phyloP scores from a whole-genome alignment of 352 stramenopile species.

The Halophytophthora polymorphica region DNA sequence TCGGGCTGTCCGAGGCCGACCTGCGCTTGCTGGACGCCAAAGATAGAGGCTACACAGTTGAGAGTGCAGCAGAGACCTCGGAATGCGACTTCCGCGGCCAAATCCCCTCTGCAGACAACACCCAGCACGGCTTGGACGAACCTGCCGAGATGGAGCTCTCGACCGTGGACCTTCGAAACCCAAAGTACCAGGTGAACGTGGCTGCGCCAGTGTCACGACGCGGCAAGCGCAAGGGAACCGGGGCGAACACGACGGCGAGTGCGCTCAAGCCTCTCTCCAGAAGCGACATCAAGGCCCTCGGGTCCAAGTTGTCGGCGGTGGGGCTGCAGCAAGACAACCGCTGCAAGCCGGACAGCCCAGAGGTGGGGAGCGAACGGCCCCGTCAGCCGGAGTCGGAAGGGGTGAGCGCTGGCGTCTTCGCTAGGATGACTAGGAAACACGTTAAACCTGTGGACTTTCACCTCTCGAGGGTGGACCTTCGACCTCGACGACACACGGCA shows the following conservation, averaged over 20 bases:
- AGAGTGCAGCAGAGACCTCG: no score
- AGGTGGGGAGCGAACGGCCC: neutral
- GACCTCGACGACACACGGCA: conserved; percentile 16
- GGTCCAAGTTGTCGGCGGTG: no score
- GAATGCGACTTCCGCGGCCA: no score
- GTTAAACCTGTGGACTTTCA: conserved; percentile 12
- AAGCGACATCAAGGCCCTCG: no score
- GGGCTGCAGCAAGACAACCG: no score
- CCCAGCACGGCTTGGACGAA: conserved; percentile 7
- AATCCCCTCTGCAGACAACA: no score
- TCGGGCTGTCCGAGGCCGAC: no score
- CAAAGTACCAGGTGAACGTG: conserved; percentile 17
- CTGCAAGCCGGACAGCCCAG: no score
- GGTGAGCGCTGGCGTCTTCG: neutral
- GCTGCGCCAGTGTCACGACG: conserved; percentile 7
- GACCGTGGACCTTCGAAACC: conserved; percentile 12
- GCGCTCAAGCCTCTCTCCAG: conserved; percentile 12
- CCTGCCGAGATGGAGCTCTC: conserved; percentile 9
- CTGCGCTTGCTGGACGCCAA: no score
- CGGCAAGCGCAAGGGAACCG: conserved; percentile 6
- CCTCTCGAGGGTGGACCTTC: conserved; percentile 16
- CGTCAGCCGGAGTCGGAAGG: neutral
- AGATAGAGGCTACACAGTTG: no score
- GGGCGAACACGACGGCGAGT: conserved; percentile 5
- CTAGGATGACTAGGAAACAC: conserved; percentile 3